Evolutionary conservation across 2,329 filamentous ascomycete genomes (phyloP).

Genomic region (Thelonectria olida): DNA sequence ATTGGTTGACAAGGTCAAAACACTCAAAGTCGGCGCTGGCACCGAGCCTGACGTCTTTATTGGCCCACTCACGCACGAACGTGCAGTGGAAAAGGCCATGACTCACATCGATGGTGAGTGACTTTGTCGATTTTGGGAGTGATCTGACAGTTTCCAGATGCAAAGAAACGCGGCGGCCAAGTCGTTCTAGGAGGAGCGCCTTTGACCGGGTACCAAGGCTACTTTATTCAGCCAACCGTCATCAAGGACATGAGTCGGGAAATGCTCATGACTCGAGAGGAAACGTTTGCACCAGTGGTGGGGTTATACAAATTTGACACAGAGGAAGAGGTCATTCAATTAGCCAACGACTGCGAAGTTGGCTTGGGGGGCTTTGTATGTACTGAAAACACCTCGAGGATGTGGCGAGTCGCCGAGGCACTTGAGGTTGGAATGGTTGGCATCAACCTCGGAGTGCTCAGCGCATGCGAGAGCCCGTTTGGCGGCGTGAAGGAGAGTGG

Average conservation of each 20-base stretch:
- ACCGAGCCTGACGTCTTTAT: conserved; percentile 62
- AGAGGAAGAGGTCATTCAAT: conserved; percentile 73
- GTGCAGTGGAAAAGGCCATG: conserved; percentile 63
- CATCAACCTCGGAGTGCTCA: conserved; percentile 49
- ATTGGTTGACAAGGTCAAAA: conserved; percentile 58
- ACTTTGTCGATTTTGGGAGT: no score
- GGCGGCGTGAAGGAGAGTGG: conserved; percentile 57
- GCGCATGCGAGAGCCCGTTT: conserved; percentile 65
- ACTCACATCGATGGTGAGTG: no score
- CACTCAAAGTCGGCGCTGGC: conserved; percentile 65
- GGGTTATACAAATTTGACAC: conserved; percentile 73
- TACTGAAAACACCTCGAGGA: conserved; percentile 49
- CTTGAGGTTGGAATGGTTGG: conserved; percentile 52
- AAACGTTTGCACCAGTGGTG: conserved; percentile 76
- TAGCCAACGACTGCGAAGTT: conserved; percentile 71
- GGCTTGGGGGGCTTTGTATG: conserved; percentile 77
- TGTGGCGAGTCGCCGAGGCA: conserved; percentile 50
- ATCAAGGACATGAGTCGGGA: conserved; percentile 70
- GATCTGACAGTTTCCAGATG: conserved; percentile 49
- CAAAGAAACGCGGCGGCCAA: conserved; percentile 64
- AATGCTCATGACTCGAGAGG: conserved; percentile 72
- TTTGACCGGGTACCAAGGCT: conserved; percentile 60
- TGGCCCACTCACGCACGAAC: conserved; percentile 69
- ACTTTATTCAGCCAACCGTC: conserved; percentile 75
- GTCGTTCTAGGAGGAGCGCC: conserved; percentile 66